phyloP scores from a whole-genome alignment of 2,329 filamentous ascomycete genomes.

The Colletotrichum navitas region DNA sequence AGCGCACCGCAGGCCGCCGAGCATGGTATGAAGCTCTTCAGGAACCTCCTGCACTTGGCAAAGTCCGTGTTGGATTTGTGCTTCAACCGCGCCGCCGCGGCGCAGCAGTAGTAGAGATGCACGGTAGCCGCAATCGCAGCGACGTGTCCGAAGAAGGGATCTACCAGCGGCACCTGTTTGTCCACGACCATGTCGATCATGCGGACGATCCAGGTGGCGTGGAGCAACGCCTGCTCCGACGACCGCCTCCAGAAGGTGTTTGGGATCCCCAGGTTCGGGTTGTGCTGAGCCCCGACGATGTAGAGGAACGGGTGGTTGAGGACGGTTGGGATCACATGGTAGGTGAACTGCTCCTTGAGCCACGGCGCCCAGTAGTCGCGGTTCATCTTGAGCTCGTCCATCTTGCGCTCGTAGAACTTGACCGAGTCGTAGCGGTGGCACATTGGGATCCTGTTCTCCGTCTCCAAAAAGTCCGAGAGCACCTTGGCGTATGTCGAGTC shows the following conservation, averaged over 20 bases:
- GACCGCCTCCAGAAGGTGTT: conserved; percentile 67
- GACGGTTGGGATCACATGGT: conserved; percentile 64
- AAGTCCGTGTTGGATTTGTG: conserved; percentile 66
- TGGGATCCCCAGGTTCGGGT: conserved; percentile 63
- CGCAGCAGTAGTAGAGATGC: conserved; percentile 66
- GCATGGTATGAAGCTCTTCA: conserved; percentile 61
- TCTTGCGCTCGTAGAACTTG: conserved; percentile 63
- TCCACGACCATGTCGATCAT: conserved; percentile 67
- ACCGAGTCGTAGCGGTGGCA: conserved; percentile 66
- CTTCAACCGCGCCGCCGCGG: conserved; percentile 61
- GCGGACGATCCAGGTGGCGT: conserved; percentile 66
- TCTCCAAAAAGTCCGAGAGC: conserved; percentile 64
- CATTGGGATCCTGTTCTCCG: conserved; percentile 61
- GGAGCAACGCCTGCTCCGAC: conserved; percentile 63
- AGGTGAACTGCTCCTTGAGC: conserved; percentile 66
- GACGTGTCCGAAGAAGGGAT: conserved; percentile 65
- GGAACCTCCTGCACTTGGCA: conserved; percentile 62
- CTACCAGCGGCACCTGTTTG: conserved; percentile 61
- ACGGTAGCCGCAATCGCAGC: conserved; percentile 66
- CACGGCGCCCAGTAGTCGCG: conserved; percentile 65
- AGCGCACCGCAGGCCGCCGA: conserved; percentile 60
- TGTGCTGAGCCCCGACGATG: conserved; percentile 64
- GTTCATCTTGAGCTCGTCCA: conserved; percentile 59
- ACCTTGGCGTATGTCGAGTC: conserved; percentile 65
- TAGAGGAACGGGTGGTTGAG: conserved; percentile 67